Evolutionary conservation across 768 basidiomycete species (phyloP), one percentile per base, ranked within the genome.

Genomic region (Phaffia australis): DNA sequence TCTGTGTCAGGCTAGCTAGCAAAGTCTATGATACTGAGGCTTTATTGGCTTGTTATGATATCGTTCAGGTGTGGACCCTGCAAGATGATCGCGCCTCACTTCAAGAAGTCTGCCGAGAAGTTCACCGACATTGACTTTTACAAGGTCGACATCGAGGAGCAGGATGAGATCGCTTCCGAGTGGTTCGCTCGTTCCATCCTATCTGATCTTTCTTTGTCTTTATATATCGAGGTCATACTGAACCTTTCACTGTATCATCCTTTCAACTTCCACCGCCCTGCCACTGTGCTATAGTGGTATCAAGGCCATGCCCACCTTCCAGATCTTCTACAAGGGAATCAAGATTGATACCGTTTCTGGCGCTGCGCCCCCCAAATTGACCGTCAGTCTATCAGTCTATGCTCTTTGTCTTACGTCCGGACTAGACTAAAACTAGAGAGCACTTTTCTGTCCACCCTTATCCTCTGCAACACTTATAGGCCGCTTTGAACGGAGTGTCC

Each of bases 291-390:
- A 21, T 42, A 58, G 29, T 49, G 67, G 63, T 14, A 73, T 79
- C 68, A 66, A 72, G 47, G 74, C 76, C 42, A 79, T 79, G 78
- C 78, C 78, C 9, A 79, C 78, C 5, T 79, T 79, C 71, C 65
- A 74, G 42, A 75, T 75, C 49, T 74, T 75, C 72, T 72, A 74
- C 68, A 72, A 74, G 56, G 77, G 77, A n/a, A 58, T 74, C 50
- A 72, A 71, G 63, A 70, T 77, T 30, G 74, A 74, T 30, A 71
- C 74, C 35, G 64, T 77, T 25, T 71, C 71, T 30, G 78, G 78
- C 29, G 78, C 78, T 18, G 35, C 35, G 5, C 67, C 67, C 4
- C 29, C 67, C 16, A 64, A 69, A 52, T 58, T 69, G 21, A 69
- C 61, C 27, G 67, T 69, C 11, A 21, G 66, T 67, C 19, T 16